phyloP scores from a whole-genome alignment of 371 early-diverging fungal species.

The Choanephora cucurbitarum region DNA sequence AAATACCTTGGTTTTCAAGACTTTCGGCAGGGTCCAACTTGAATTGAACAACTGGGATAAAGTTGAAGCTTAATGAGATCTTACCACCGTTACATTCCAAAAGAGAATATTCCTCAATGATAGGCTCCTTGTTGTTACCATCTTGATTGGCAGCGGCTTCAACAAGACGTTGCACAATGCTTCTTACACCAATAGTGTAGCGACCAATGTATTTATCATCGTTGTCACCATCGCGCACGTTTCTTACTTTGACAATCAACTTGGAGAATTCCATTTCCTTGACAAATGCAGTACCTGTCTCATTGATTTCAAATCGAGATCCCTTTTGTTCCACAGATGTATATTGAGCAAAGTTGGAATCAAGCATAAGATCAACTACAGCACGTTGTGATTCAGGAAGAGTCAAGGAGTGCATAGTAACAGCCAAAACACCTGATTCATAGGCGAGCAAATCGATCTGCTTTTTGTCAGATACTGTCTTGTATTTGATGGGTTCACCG shows the following conservation, averaged over 20 bases:
- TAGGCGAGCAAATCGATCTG: constrained; percentile 40
- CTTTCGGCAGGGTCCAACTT: constrained; percentile 49
- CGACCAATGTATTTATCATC: constrained; percentile 34
- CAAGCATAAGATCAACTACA: constrained; percentile 40
- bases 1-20: constrained; percentile 53
- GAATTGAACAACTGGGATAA: constrained; percentile 46
- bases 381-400: constrained; percentile 26
- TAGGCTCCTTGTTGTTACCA: constrained; percentile 17
- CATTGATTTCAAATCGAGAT: constrained; percentile 36
- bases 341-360: constrained; percentile 48
- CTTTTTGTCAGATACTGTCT: constrained; percentile 26
- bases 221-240: constrained; percentile 37
- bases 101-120: constrained; percentile 26
- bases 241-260: constrained; percentile 35
- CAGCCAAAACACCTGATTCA: constrained; percentile 49
- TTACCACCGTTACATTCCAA: constrained; percentile 35
- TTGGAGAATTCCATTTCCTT: constrained; percentile 54
- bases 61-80: constrained; percentile 40
- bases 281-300: constrained; percentile 50
- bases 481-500: constrained; percentile 43
- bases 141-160: constrained; percentile 16
- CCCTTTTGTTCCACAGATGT: constrained; percentile 43
- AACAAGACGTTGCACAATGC: constrained; percentile 26
- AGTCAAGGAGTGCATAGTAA: constrained; percentile 38
- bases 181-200: constrained; percentile 27